A percentile compares a stretch with the other conserved stretches of the same genome.
Evolutionary conservation across 768 basidiomycete species (phyloP).

Genomic region (Lactifluus pinguis): DNA sequence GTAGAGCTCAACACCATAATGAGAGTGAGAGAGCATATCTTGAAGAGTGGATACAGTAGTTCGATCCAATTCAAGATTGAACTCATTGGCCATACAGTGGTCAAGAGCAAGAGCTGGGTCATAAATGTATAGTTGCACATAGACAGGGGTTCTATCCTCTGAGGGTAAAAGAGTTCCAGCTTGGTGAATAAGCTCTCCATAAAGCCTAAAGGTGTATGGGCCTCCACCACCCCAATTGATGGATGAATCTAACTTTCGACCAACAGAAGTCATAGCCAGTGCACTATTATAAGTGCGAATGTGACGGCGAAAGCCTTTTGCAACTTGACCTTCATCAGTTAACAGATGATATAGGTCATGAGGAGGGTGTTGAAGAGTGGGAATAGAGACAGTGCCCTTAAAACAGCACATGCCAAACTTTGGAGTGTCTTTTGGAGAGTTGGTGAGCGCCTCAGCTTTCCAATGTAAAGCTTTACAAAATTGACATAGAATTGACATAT

Average conservation of each 20-base stretch:
- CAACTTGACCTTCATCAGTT: slow-evolving; percentile 23
- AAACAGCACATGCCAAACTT: slow-evolving; percentile 1
- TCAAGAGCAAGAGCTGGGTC: background rate
- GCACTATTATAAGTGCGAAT: slow-evolving; percentile 36
- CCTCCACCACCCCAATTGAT: background rate
- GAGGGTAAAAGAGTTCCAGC: background rate
- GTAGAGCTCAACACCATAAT: no score
- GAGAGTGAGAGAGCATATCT: no score
- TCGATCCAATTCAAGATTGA: background rate
- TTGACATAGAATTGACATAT: background rate
- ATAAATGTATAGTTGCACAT: background rate
- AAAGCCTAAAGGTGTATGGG: background rate
- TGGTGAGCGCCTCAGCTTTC: background rate
- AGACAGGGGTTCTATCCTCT: background rate
- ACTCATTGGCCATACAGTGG: background rate
- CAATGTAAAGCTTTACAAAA: background rate
- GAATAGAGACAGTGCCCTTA: background rate
- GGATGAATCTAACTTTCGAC: slow-evolving; percentile 46
- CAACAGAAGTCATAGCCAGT: slow-evolving; percentile 27
- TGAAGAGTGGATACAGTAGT: no score
- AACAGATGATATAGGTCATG: background rate
- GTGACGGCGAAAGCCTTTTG: slow-evolving; percentile 28
- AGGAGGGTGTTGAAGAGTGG: background rate
- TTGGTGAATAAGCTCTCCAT: background rate
- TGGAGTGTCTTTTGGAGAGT: background rate